phyloP scores from a whole-genome alignment of 2,329 filamentous ascomycete species.

The Albophoma yamanashiensis region DNA sequence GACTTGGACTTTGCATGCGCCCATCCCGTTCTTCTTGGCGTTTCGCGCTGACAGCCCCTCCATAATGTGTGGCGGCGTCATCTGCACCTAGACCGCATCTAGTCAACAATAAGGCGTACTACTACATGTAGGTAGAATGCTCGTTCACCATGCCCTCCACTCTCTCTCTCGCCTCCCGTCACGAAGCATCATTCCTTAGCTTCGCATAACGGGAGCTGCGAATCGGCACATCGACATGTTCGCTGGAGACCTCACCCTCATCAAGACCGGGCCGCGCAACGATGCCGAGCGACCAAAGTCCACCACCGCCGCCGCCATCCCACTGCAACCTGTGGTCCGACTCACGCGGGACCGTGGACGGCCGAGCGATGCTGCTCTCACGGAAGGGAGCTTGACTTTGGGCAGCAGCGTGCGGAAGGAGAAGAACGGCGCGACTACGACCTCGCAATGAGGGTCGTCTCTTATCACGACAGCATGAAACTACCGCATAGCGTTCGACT shows the following conservation, averaged over 20 bases:
- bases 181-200: not conserved
- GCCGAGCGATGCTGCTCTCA: not conserved
- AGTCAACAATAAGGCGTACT: not conserved
- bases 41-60: not conserved
- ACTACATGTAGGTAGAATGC: too few relatives aligned
- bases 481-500: not conserved
- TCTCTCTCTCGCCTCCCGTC: not conserved
- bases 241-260: conserved; percentile 14
- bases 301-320: not conserved
- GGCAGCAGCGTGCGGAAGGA: not conserved
- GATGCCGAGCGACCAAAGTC: not conserved
- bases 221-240: conserved; percentile 11
- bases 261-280: conserved; percentile 5
- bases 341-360: not conserved
- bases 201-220: not conserved
- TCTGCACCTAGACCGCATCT: not conserved
- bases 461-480: not conserved
- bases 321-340: not conserved
- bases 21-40: too few relatives aligned
- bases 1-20: too few relatives aligned
- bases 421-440: not conserved
- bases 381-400: not conserved
- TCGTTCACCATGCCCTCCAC: not conserved
- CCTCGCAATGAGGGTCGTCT: not conserved
- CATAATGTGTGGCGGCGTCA: not conserved